These are phyloP conservation scores for Hirschfeldia incana DNA, from an alignment of 345 rosid species.

Conservation along the genomic window DNA sequence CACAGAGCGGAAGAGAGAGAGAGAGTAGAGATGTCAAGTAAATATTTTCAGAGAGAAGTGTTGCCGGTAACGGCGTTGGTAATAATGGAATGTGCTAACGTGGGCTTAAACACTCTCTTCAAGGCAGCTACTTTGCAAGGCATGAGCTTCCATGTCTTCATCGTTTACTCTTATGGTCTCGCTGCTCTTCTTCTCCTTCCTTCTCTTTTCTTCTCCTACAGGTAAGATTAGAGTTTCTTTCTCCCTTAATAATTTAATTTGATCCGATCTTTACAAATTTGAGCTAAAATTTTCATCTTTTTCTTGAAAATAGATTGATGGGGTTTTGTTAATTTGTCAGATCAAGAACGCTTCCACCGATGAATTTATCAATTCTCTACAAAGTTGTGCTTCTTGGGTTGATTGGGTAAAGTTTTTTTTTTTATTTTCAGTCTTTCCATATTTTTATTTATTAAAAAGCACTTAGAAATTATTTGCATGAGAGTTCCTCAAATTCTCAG, in stretches of 20 bases:
- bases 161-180: conserved; percentile 72
- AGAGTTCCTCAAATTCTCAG: background rate
- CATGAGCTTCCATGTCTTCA: conserved; percentile 71
- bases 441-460: background rate
- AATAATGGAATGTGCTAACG: conserved; percentile 67
- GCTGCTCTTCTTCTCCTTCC: conserved; percentile 93
- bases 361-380: conserved; percentile 56
- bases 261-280: background rate
- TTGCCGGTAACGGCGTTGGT: conserved; percentile 72
- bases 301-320: background rate
- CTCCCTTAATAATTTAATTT: background rate
- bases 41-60: conserved; percentile 53
- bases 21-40: conserved; percentile 42
- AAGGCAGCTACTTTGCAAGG: conserved; percentile 82
- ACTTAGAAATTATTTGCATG: conserved; percentile 7
- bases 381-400: conserved; percentile 79
- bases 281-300: background rate
- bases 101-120: conserved; percentile 75
- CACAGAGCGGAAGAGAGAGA: conserved; percentile 5
- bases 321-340: conserved; percentile 44
- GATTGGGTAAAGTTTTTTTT: conserved; percentile 58
- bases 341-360: conserved; percentile 73
- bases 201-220: conserved; percentile 70
- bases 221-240: conserved; percentile 33
- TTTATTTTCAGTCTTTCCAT: background rate